phyloP scores from a whole-genome alignment of 1,139 yeast genomes.

The Taphrina pruni region DNA sequence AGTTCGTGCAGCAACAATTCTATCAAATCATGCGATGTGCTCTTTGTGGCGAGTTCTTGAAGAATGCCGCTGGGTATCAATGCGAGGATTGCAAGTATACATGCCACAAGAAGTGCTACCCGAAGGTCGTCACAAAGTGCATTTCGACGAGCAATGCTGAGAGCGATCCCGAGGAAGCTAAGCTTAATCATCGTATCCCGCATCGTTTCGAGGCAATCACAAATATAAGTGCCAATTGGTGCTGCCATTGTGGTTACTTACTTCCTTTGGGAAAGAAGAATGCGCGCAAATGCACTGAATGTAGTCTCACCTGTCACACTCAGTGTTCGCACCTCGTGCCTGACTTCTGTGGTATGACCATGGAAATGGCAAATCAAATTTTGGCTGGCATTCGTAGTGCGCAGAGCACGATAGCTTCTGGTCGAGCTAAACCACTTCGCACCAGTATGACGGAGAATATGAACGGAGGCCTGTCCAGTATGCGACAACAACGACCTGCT shows the following conservation, averaged over 20 bases:
- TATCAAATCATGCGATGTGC: slow-evolving; percentile 98
- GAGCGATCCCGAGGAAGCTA: slow-evolving; percentile 82
- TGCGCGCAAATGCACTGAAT: slow-evolving; percentile 92
- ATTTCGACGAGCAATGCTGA: slow-evolving; percentile 89
- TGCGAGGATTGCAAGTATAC: slow-evolving; percentile 94
- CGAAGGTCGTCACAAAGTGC: slow-evolving; percentile 93
- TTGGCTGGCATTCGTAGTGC: slow-evolving; percentile 83
- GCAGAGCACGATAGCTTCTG: slow-evolving; percentile 46
- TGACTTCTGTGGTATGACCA: slow-evolving; percentile 97
- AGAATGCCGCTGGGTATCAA: slow-evolving; percentile 87
- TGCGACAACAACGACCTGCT: slow-evolving; percentile 26
- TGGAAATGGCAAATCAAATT: slow-evolving; percentile 94
- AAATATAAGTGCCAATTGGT: slow-evolving; percentile 97
- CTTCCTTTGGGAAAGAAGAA: slow-evolving; percentile 93
- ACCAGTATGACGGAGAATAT: slow-evolving; percentile 34
- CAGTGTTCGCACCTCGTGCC: slow-evolving; percentile 94
- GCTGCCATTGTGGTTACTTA: slow-evolving; percentile 97
- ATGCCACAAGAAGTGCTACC: slow-evolving; percentile 93
- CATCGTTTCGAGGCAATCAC: slow-evolving; percentile 90
- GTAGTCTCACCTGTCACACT: slow-evolving; percentile 93
- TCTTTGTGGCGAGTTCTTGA: slow-evolving; percentile 89
- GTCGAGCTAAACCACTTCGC: slow-evolving; percentile 46
- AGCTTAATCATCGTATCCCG: slow-evolving; percentile 93
- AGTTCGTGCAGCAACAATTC: slow-evolving; percentile 92
- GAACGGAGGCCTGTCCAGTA: slow-evolving; percentile 33